phyloP scores from a whole-genome alignment of 2,329 filamentous ascomycete species.

The Dactylonectria macrodidyma region DNA sequence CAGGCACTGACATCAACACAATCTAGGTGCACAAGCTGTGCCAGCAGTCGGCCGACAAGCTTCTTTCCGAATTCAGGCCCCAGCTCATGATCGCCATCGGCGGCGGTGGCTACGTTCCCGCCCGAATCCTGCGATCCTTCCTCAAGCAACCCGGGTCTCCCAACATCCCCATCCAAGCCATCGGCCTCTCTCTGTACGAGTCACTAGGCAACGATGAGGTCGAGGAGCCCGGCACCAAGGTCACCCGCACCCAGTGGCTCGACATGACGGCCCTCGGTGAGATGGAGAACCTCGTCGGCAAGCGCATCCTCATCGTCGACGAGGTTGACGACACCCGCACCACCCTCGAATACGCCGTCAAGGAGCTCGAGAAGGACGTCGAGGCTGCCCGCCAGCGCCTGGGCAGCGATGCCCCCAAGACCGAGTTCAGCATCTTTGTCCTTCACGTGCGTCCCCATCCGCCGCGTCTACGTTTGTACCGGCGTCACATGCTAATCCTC shows the following conservation, averaged over 20 bases:
- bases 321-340: slow-evolving; percentile 96
- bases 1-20: slow-evolving; percentile 36
- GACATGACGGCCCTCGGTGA: slow-evolving; percentile 86
- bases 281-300: slow-evolving; percentile 66
- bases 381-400: slow-evolving; percentile 82
- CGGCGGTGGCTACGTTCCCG: slow-evolving; percentile 96
- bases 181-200: slow-evolving; percentile 98
- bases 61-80: slow-evolving; percentile 89
- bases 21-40: slow-evolving; percentile 95
- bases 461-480: not conserved
- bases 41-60: slow-evolving; percentile 84
- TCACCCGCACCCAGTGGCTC: slow-evolving; percentile 98
- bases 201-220: slow-evolving; percentile 73
- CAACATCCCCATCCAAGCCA: slow-evolving; percentile 99
- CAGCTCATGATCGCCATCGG: slow-evolving; percentile 99
- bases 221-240: slow-evolving; percentile 88
- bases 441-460: slow-evolving; percentile 78
- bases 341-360: slow-evolving; percentile 93
- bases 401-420: slow-evolving; percentile 76
- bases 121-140: slow-evolving; percentile 97
- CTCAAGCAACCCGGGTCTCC: slow-evolving; percentile 88
- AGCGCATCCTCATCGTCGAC: slow-evolving; percentile 49
- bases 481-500: slow-evolving; percentile 24
- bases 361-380: slow-evolving; percentile 95
- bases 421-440: slow-evolving; percentile 94